A percentile compares a stretch with the other conserved stretches of the same genome.
These are phyloP conservation scores for Nakaseomyces glabratus DNA, from an alignment of 1,139 yeast genomes.

Conservation along the genomic window DNA sequence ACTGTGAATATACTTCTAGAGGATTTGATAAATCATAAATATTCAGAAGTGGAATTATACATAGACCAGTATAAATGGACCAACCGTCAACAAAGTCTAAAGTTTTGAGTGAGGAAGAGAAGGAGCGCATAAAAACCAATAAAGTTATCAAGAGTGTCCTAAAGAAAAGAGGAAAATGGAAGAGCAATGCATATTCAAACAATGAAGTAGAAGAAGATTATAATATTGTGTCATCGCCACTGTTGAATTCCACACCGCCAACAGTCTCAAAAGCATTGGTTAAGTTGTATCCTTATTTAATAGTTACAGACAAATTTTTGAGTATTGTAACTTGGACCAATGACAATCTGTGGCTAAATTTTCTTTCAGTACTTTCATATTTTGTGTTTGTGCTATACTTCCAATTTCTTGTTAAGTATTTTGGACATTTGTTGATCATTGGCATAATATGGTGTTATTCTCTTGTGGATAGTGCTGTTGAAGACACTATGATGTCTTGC, in stretches of 20 bases:
- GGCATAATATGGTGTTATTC: constrained; percentile 61
- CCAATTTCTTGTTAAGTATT: constrained; percentile 61
- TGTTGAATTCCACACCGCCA: constrained; percentile 80
- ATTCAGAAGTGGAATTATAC: too few relatives aligned
- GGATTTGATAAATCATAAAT: neutral
- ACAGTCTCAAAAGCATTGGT: constrained; percentile 78
- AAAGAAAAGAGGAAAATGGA: constrained; percentile 13
- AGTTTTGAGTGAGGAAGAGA: constrained; percentile 6
- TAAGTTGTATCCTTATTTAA: constrained; percentile 74
- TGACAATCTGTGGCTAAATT: constrained; percentile 69
- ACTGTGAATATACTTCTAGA: neutral
- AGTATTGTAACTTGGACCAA: constrained; percentile 85
- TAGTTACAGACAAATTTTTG: constrained; percentile 59
- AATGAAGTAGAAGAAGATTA: constrained; percentile 13
- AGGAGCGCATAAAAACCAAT: constrained; percentile 12
- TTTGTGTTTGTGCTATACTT: constrained; percentile 63
- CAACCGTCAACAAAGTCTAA: too few relatives aligned
- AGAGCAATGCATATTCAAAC: constrained; percentile 5
- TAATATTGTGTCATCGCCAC: constrained; percentile 43
- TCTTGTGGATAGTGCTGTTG: constrained; percentile 43
- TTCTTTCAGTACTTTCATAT: constrained; percentile 50
- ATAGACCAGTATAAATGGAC: too few relatives aligned
- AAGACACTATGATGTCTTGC: constrained; percentile 48
- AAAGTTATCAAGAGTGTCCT: constrained; percentile 25
- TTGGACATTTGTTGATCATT: constrained; percentile 73